These are phyloP conservation scores for Peronospora belbahrii DNA, from an alignment of 352 stramenopile genomes.

Conservation along the genomic window DNA sequence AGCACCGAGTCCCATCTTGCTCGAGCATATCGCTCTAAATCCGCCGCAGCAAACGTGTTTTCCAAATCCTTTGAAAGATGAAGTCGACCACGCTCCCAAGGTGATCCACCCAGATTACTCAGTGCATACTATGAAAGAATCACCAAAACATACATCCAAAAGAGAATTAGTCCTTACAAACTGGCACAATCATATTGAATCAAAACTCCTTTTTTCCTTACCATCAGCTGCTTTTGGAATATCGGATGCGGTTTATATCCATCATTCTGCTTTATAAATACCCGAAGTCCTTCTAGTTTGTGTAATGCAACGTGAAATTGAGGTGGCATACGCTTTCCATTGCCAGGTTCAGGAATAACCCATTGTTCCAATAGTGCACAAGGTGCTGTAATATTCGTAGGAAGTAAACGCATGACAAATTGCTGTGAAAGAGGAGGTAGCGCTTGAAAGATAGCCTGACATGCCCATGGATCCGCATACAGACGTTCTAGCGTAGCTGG, in stretches of 20 bases:
- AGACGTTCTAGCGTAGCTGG: slow-evolving; percentile 65
- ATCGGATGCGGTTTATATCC: too few relatives aligned
- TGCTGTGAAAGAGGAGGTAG: slow-evolving; percentile 82
- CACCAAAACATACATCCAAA: background rate
- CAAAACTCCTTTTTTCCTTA: too few relatives aligned
- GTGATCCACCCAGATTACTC: slow-evolving; percentile 59
- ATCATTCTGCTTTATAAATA: slow-evolving; percentile 44
- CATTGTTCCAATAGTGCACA: slow-evolving; percentile 56
- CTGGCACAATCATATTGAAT: background rate
- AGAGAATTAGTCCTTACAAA: background rate
- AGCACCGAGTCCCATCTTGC: slow-evolving; percentile 61
- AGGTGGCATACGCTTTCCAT: slow-evolving; percentile 32
- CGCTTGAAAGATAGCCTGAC: slow-evolving; percentile 50
- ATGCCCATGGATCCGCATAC: slow-evolving; percentile 84
- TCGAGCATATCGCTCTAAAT: slow-evolving; percentile 56
- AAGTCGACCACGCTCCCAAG: slow-evolving; percentile 54
- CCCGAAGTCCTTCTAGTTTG: slow-evolving; percentile 46
- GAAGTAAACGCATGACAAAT: slow-evolving; percentile 85
- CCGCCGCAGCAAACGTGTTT: slow-evolving; percentile 35
- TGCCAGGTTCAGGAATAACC: slow-evolving; percentile 41
- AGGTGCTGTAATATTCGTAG: slow-evolving; percentile 40
- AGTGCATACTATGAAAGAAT: slow-evolving; percentile 52
- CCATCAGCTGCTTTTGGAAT: slow-evolving; percentile 56
- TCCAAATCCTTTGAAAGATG: slow-evolving; percentile 35
- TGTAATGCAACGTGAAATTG: slow-evolving; percentile 47